Conservation (phyloP, 139 green algal species). For the Coccomyxa sp. region DNA sequence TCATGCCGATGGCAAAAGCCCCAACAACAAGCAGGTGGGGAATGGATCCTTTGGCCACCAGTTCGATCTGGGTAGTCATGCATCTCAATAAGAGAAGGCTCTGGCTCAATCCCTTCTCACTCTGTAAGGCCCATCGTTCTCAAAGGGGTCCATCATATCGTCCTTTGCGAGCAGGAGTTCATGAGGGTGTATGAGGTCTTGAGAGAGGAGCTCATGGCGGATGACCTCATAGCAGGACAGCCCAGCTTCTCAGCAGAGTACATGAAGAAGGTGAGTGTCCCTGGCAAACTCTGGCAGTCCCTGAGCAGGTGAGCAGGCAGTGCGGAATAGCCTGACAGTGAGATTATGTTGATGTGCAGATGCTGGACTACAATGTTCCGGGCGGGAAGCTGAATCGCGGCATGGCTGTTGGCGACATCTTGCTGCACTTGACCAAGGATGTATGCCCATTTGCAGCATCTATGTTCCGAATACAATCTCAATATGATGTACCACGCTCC, state of each 20-base stretch:
- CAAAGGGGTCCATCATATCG: too few relatives aligned
- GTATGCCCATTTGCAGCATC: too few relatives aligned
- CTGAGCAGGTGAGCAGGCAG: neutral
- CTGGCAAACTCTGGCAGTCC: neutral
- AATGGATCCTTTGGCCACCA: too few relatives aligned
- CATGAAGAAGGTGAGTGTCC: conserved; percentile 58
- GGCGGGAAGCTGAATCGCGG: conserved; percentile 96
- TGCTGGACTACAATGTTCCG: conserved; percentile 94
- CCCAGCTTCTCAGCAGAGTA: conserved; percentile 56
- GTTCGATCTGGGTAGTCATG: too few relatives aligned
- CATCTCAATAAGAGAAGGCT: too few relatives aligned
- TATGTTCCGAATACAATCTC: too few relatives aligned
- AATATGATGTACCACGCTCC: neutral
- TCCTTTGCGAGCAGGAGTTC: conserved; percentile 78
- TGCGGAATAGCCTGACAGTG: neutral
- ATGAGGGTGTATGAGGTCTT: conserved; percentile 63
- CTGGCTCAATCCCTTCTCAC: too few relatives aligned
- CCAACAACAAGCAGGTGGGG: too few relatives aligned
- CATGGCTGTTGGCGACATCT: conserved; percentile 90
- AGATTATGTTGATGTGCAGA: conserved; percentile 33
- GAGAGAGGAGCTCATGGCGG: conserved; percentile 65
- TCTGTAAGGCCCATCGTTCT: too few relatives aligned
- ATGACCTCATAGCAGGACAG: conserved; percentile 47
- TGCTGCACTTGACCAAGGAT: conserved; percentile 32
- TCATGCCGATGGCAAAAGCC: too few relatives aligned